Base-by-base conservation (phyloP, 169 alveolate species). In the Plasmodium reichenowi region DNA sequence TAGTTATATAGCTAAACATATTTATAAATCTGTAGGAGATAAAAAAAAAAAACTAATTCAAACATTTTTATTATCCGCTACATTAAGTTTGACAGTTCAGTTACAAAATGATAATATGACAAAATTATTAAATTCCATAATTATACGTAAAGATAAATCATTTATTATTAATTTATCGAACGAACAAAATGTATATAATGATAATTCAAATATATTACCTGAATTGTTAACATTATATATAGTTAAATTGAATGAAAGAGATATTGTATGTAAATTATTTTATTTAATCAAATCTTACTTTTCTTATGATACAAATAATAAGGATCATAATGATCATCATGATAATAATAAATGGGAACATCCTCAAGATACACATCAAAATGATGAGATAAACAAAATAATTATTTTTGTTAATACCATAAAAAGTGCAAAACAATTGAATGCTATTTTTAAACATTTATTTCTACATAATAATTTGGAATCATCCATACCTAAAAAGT, bases 331-430 rank as follows among this genome's bases (percentile, higher is more conserved):
- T 47, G 32, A 17, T 20, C 15, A 62, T 50, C 20, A 13, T 15
- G 43, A 74, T 43, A 63, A 56, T 12, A 15, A 74, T 15, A 66
- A 13, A 60, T 13, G 12, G 38, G 20, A 74, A 22, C 43, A 20
- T 29, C n/a, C 9, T 54, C 47, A 47, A 26, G 68, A 56, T 8
- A 59, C 5, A 12, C 54, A 64, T 60, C 50, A 67, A 52, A 13
- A 59, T 7, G 58, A 59, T 8, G 24, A 63, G 15, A 20, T 86
- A 13, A 86, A 86, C 38, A 86, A 86, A 72, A 48, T 86, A 8
- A 74, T 86, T 13, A 72, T 86, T 22, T 86, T 86, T 72, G 75
- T 86, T 10, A 86, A 86, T 60, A 86, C 92, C 0, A 86, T 86
- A 12, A 86, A 72, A 54, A 29, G 50, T 17, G 48, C 78, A 24